Base-by-base conservation (phyloP, 192 early-diverging fungal genomes). In the Phlyctochytrium arcticum region DNA sequence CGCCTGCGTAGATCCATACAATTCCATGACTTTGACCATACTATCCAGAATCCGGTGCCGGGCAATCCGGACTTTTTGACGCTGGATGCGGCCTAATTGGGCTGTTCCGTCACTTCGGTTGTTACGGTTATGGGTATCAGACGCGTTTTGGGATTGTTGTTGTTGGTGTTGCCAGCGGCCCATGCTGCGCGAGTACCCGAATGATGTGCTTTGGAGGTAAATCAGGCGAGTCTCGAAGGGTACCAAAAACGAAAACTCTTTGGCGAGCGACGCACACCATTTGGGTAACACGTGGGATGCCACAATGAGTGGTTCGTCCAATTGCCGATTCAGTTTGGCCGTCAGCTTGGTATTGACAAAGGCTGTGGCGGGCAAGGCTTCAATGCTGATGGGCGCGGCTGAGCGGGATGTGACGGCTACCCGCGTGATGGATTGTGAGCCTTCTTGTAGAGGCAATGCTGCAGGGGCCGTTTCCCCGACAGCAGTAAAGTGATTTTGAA, bases 271-370 rank as follows among this genome's bases (percentile, higher is more conserved):
- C 23, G 77, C 65, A 29, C 85, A 83, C 94, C 94, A 98, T 29
- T 54, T 33, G 0, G 94, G 95, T 21, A 94, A 70, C 34, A 90
- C 87, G 0, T 78, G 65, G 57, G 89, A 89, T 3, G 90, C 93
- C 0, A 95, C 92, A 62, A 95, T 88, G 30, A 98, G 78, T 2
- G 92, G 89, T 55, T 96, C 92, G 60, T 91, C 88, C 29, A 98
- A 60, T 63, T 98, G 95, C 5, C 91, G 83, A 17, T 80, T 85
- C 33, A 95, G 69, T 69, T 96, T 98, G 39, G 92, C 88, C 0
- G 90, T 81, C 26, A 98, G 63, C 64, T 91, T 90, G 57, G 76
- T 81, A 70, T 93, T 96, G 67, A 86, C 54, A 72, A 95, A 96
- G 30, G 74, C 76, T 4, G 64, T 50, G 3, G 60, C 50, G 1